A percentile compares a stretch with the other conserved stretches of the same genome.
phyloP scores from a whole-genome alignment of 73 alveolate species.

The Symbiodinium natans region DNA sequence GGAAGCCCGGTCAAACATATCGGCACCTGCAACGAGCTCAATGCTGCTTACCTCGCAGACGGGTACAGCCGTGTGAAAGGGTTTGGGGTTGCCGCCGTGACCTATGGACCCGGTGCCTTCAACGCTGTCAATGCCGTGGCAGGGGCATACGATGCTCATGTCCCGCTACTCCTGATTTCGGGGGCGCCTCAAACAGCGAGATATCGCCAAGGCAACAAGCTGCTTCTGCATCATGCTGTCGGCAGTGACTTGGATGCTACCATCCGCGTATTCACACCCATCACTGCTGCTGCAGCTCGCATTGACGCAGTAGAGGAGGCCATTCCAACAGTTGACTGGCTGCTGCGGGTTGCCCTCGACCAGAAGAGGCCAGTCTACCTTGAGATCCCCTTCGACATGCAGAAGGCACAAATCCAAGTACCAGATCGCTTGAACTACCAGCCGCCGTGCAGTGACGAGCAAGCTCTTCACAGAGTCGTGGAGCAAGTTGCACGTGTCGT shows the following conservation, averaged over 20 bases:
- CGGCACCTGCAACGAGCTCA: slow-evolving; percentile 9
- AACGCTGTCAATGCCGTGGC: slow-evolving; percentile 22
- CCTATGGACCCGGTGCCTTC: slow-evolving; percentile 12
- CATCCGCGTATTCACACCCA: background rate
- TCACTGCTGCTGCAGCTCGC: slow-evolving; percentile 5
- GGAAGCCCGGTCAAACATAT: background rate
- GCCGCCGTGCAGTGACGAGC: background rate
- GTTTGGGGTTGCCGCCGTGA: slow-evolving; percentile 10
- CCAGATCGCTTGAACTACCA: background rate
- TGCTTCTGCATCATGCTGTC: background rate
- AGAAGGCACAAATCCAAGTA: background rate
- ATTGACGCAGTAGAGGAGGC: background rate
- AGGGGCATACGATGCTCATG: background rate
- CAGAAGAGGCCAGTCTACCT: background rate
- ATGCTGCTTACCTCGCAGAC: slow-evolving; percentile 8
- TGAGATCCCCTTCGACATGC: background rate
- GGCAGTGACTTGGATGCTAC: background rate
- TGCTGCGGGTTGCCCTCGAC: slow-evolving; percentile 1
- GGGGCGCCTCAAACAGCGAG: background rate
- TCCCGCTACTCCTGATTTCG: background rate
- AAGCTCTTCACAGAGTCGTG: background rate
- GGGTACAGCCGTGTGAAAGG: background rate
- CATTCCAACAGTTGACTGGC: background rate
- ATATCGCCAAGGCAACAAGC: background rate
- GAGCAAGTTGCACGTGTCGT: background rate